Percentiles rank a stretch among this genome's conserved stretches.
Evolutionary conservation across 345 rosid species (phyloP).

Genomic region (Hibiscus tridactylites): DNA sequence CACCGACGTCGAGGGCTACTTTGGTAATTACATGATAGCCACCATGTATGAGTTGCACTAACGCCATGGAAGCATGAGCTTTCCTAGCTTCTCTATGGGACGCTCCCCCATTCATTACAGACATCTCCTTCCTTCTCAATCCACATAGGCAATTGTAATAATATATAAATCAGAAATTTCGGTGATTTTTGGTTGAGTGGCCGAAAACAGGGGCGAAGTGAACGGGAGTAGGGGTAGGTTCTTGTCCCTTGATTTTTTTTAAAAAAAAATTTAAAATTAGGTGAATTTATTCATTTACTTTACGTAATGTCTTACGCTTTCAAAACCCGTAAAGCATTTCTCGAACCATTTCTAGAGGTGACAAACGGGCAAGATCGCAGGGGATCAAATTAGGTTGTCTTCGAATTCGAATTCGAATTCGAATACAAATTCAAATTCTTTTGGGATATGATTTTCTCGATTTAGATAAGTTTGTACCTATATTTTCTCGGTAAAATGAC

Average conservation of each 20-base stretch:
- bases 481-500: too few relatives aligned
- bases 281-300: not conserved
- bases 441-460: too few relatives aligned
- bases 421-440: too few relatives aligned
- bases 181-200: not conserved
- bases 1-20: conserved; percentile 87
- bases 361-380: too few relatives aligned
- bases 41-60: conserved; percentile 77
- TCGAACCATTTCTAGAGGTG: too few relatives aligned
- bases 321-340: too few relatives aligned
- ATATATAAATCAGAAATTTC: not conserved
- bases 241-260: not conserved
- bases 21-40: conserved; percentile 97
- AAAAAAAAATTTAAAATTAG: not conserved
- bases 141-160: not conserved
- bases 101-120: conserved; percentile 8
- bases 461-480: too few relatives aligned
- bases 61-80: conserved; percentile 80
- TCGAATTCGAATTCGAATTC: too few relatives aligned
- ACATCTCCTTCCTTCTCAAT: not conserved
- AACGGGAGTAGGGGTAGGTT: not conserved
- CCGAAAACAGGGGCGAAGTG: not conserved
- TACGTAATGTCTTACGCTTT: too few relatives aligned
- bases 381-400: too few relatives aligned
- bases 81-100: conserved; percentile 27